These are phyloP conservation scores for Excoecaria agallocha DNA, from an alignment of 345 rosid genomes.

Conservation along the genomic window DNA sequence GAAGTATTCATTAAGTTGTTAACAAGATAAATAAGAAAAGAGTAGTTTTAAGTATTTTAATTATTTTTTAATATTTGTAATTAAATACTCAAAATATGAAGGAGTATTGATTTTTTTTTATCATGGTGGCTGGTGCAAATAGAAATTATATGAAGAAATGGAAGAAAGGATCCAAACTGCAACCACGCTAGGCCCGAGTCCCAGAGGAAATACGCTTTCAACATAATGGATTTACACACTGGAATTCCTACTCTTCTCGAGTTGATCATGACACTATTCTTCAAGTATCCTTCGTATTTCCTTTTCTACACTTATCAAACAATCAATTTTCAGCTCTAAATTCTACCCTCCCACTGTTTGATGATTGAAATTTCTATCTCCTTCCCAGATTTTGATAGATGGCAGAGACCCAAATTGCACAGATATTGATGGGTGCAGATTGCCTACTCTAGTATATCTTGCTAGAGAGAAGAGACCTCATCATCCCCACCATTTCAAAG, in stretches of 20 bases:
- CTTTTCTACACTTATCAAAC: background rate
- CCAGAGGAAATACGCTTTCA: conserved; percentile 21
- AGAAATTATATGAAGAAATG: conserved; percentile 41
- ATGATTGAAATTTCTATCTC: background rate
- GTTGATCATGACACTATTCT: conserved; percentile 39
- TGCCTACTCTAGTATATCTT: conserved; percentile 45
- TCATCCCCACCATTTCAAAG: conserved; percentile 45
- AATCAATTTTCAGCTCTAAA: background rate
- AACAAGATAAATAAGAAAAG: too few relatives aligned
- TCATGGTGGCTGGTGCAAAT: too few relatives aligned
- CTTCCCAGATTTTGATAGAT: conserved; percentile 17
- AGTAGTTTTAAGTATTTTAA: too few relatives aligned
- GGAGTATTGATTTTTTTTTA: too few relatives aligned
- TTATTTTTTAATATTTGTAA: too few relatives aligned
- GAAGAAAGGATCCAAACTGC: conserved; percentile 21
- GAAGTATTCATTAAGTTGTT: too few relatives aligned
- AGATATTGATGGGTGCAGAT: conserved; percentile 32
- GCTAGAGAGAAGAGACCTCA: conserved; percentile 48
- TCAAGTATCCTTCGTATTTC: conserved; percentile 19
- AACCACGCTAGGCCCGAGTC: conserved; percentile 24
- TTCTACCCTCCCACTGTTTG: background rate
- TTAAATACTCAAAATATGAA: too few relatives aligned
- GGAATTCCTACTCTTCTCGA: conserved; percentile 26
- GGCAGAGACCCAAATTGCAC: conserved; percentile 25
- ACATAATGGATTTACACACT: conserved; percentile 34